A percentile compares a stretch with the other conserved stretches of the same genome.
phyloP scores from a whole-genome alignment of 2,329 filamentous ascomycete genomes.

The Sarocladium strictum region DNA sequence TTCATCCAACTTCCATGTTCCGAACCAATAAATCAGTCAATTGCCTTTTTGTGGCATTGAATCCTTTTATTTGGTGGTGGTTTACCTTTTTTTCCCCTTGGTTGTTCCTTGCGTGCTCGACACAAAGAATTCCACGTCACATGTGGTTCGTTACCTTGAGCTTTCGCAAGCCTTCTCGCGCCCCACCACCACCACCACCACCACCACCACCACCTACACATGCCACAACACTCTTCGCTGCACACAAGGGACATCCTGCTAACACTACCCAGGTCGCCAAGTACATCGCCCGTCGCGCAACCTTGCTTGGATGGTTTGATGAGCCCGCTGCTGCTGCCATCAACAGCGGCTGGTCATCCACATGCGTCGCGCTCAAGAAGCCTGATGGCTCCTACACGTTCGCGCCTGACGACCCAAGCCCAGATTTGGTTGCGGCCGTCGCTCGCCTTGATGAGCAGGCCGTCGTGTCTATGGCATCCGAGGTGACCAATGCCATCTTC shows the following conservation, averaged over 20 bases:
- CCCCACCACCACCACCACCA: neutral
- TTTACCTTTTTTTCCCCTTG: too few species aligned
- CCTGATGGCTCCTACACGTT: constrained; percentile 16
- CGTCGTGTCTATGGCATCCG: constrained; percentile 19
- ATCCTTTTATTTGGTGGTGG: too few species aligned
- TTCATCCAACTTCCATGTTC: neutral
- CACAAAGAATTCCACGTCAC: too few species aligned
- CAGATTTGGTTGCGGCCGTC: constrained; percentile 16
- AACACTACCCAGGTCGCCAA: constrained; percentile 19
- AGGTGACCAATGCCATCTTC: constrained; percentile 16
- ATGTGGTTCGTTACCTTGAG: neutral
- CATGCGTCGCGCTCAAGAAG: constrained; percentile 19
- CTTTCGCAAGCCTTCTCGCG: neutral
- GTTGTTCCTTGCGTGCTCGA: too few species aligned
- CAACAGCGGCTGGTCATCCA: constrained; percentile 19
- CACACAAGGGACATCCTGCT: constrained; percentile 19
- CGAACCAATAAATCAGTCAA: too few species aligned
- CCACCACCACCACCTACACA: neutral
- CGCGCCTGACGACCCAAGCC: constrained; percentile 18
- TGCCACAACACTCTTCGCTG: too few species aligned
- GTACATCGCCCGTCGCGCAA: constrained; percentile 20
- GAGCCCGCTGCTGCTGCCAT: constrained; percentile 16
- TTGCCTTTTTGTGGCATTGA: too few species aligned
- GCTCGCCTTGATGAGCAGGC: constrained; percentile 16
- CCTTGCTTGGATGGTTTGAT: constrained; percentile 21